Evolutionary conservation across 2,329 filamentous ascomycete species (phyloP).

Genomic region (Cladophialophora chaetospira): DNA sequence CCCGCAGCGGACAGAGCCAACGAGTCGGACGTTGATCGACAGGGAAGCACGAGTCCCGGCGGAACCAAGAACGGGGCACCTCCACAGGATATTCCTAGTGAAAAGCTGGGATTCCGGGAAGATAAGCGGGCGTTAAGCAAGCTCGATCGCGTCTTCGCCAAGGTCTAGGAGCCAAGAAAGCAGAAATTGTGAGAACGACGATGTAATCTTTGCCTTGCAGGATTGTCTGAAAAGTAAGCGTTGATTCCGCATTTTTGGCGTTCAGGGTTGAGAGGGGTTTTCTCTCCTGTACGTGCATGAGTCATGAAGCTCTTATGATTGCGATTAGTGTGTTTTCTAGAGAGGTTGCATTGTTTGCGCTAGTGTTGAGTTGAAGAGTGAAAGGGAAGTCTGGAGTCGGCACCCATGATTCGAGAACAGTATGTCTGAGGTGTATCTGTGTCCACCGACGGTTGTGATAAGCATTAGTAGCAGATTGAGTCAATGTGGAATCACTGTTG

Average conservation of each 20-base stretch:
- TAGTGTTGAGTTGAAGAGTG: not conserved
- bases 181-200: not conserved
- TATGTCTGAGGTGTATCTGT: not conserved
- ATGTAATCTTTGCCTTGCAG: constrained; percentile 10
- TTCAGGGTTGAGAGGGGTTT: not conserved
- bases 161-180: constrained; percentile 15
- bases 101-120: constrained; percentile 62
- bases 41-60: constrained; percentile 45
- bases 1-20: constrained; percentile 58
- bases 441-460: not conserved
- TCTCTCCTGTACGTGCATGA: not conserved
- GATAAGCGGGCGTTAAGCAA: constrained; percentile 67
- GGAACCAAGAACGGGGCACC: constrained; percentile 40
- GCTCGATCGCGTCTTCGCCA: constrained; percentile 58
- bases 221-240: not conserved
- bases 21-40: constrained; percentile 41
- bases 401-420: not conserved
- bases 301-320: constrained; percentile 9
- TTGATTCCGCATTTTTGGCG: not conserved
- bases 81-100: constrained; percentile 58
- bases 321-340: constrained; percentile 1
- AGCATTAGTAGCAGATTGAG: not conserved
- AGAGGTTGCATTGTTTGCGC: not conserved
- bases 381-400: not conserved
- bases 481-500: not conserved